These are phyloP conservation scores for Arthrinium puccinioides DNA, from an alignment of 2,329 filamentous ascomycete genomes.

Conservation along the genomic window DNA sequence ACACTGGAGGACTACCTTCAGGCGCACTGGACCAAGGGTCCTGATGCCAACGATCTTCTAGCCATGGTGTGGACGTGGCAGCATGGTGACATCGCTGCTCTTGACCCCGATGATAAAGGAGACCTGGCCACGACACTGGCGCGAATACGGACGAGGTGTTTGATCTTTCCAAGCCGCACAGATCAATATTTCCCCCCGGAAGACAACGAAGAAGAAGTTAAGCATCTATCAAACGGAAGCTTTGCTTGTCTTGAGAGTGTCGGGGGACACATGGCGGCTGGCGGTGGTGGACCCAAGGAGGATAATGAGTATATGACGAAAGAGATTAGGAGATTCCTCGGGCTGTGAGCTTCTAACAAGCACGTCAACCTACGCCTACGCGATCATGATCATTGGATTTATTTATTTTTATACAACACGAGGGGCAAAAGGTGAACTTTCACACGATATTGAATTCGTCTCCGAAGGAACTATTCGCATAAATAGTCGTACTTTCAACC, in stretches of 20 bases:
- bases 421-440: too few relatives aligned
- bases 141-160: constrained; percentile 24
- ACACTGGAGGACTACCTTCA: constrained; percentile 13
- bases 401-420: too few relatives aligned
- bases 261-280: constrained; percentile 32
- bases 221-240: constrained; percentile 21
- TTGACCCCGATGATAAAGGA: constrained; percentile 18
- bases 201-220: constrained; percentile 27
- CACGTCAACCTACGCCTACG: too few relatives aligned
- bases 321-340: constrained; percentile 1
- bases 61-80: constrained; percentile 32
- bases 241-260: constrained; percentile 26
- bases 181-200: constrained; percentile 33
- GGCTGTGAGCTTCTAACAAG: too few relatives aligned
- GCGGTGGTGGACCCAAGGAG: constrained; percentile 21
- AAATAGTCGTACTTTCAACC: too few relatives aligned
- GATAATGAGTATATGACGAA: constrained; percentile 7
- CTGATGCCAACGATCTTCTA: constrained; percentile 28
- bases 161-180: constrained; percentile 30
- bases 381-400: too few relatives aligned
- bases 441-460: too few relatives aligned
- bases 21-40: constrained; percentile 14
- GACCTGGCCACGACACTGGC: constrained; percentile 24
- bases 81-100: constrained; percentile 25
- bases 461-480: too few relatives aligned